Percentiles rank a stretch among this genome's conserved stretches.
Evolutionary conservation across 2,329 filamentous ascomycete species (phyloP).

Genomic region (Colletotrichum orchidophilum): DNA sequence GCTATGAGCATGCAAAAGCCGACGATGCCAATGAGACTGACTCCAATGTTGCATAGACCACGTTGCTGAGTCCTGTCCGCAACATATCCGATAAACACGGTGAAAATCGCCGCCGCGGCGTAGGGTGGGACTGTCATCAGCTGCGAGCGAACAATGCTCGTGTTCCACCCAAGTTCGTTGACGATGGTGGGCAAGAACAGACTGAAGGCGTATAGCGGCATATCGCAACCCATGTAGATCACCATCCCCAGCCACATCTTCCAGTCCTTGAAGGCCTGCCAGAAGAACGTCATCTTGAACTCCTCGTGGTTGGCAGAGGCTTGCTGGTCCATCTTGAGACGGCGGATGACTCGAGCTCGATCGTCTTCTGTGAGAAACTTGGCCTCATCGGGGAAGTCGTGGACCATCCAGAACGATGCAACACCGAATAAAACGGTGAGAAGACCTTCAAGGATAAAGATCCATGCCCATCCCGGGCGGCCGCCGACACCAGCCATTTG

Average conservation of each 20-base stretch:
- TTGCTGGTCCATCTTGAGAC: conserved; percentile 77
- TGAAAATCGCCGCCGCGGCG: conserved; percentile 74
- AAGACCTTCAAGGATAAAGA: conserved; percentile 76
- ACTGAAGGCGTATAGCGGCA: conserved; percentile 78
- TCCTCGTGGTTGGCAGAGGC: conserved; percentile 78
- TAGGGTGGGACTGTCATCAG: conserved; percentile 82
- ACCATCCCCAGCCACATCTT: conserved; percentile 81
- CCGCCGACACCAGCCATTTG: conserved; percentile 73
- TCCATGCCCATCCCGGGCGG: conserved; percentile 69
- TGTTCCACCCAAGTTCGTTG: conserved; percentile 37
- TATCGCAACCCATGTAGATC: conserved; percentile 81
- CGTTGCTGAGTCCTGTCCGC: conserved; percentile 79
- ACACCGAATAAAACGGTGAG: conserved; percentile 75
- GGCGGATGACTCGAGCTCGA: conserved; percentile 74
- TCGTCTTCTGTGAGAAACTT: conserved; percentile 77
- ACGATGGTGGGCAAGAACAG: conserved; percentile 66
- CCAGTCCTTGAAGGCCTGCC: conserved; percentile 79
- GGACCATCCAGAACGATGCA: conserved; percentile 79
- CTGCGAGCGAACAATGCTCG: conserved; percentile 68
- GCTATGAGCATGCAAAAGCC: conserved; percentile 86
- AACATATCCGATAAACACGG: conserved; percentile 75
- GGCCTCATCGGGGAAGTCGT: conserved; percentile 83
- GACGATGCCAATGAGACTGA: conserved; percentile 74
- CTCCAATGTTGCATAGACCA: conserved; percentile 81
- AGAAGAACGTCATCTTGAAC: conserved; percentile 78